Base-by-base conservation (phyloP, 257 asterid genomes). In the Salvia miltiorrhiza region DNA sequence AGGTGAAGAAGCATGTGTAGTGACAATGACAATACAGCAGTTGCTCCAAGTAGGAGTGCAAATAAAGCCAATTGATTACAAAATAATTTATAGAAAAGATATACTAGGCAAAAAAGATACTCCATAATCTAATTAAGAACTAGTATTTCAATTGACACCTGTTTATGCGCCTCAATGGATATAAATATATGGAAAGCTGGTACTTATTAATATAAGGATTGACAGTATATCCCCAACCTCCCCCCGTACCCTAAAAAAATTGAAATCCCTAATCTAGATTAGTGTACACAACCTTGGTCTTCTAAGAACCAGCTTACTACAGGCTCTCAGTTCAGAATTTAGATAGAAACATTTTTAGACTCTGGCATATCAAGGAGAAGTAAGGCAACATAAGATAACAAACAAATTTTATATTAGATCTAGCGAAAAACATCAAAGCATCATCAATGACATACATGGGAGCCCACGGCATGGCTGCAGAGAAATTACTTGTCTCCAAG, bases 391-490 rank as follows among this genome's bases (percentile, higher is more conserved):
- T 59, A 16, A 4, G 59, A 71, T 5, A 40, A 41, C 47, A 11
- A 28, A 54, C 17, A 53, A 50, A 50, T 28, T 58, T 28, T 23
- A 68, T 19, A 64, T 16, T 21, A 45, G 55, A 64, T 69, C 68
- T 53, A 44, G 67, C 44, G 39, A 74, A 61, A 39, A 17, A 21
- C 49, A 39, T 61, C 53, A 23, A 40, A 63, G 40, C 23, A 63
- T 23, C 40, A 41, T 62, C 2, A 41, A n/a, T 23, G 64, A 86
- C 93, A 63, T 91, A 94, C 99, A 94, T 62, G 44, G 97, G 97
- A 74, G 96, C 86, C 99, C 99, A 94, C 11, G 97, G 99, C 97
- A 94, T 94, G 80, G 92, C 85, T 17, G 97, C 86, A 45, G 96
- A 72, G 78, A 91, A 91, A 84, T 83, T 81, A 84, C 84, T 81